Evolutionary conservation across 805 yeast species (phyloP).

Genomic region (Candida gorgasii): DNA sequence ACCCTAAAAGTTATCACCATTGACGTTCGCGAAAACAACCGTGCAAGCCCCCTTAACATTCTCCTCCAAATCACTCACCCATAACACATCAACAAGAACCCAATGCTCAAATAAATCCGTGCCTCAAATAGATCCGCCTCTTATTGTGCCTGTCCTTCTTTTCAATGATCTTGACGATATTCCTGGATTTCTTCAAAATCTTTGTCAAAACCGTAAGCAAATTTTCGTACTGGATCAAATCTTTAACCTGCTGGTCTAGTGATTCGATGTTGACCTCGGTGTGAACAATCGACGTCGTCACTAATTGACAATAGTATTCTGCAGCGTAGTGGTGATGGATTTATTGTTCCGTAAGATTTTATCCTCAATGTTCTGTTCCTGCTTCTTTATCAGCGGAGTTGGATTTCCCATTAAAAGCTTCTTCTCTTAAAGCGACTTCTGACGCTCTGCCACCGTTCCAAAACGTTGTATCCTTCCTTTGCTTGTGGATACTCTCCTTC

Average conservation of each 20-base stretch:
- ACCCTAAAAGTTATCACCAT: conserved; percentile 36
- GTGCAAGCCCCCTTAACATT: conserved; percentile 45
- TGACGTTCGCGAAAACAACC: conserved; percentile 49
- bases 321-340: conserved; percentile 47
- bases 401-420: conserved; percentile 24
- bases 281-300: conserved; percentile 51
- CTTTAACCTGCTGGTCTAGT: conserved; percentile 47
- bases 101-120: conserved; percentile 50
- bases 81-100: conserved; percentile 46
- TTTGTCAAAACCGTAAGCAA: conserved; percentile 42
- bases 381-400: conserved; percentile 12
- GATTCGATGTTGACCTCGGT: conserved; percentile 52
- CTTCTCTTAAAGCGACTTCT: conserved; percentile 13
- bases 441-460: conserved; percentile 13
- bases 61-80: conserved; percentile 53
- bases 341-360: conserved; percentile 48
- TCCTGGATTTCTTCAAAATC: conserved; percentile 42
- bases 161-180: conserved; percentile 51
- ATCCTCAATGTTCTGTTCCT: conserved; percentile 34
- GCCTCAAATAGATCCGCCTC: too few relatives aligned
- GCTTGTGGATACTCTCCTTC: conserved; percentile 32
- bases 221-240: conserved; percentile 40
- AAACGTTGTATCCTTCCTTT: conserved; percentile 32
- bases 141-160: conserved; percentile 52
- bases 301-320: conserved; percentile 48